phyloP scores from a whole-genome alignment of 208 protist genomes.

The Wallacemonas sp. region DNA sequence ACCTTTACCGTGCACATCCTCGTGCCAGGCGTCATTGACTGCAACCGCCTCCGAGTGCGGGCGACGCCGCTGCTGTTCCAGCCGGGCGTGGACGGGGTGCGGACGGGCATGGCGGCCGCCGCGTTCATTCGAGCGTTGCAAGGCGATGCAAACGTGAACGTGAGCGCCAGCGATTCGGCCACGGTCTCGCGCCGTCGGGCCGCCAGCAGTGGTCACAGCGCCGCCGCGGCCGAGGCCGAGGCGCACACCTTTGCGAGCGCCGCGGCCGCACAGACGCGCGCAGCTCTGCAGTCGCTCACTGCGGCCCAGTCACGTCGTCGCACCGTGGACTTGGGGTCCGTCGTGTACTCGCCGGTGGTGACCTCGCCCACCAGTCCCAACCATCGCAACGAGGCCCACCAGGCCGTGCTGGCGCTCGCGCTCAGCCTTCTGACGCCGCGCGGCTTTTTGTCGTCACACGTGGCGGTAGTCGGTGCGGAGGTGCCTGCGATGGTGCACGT shows the following conservation, averaged over 20 bases:
- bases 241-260: not conserved
- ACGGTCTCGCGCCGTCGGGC: not conserved
- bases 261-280: slow-evolving; percentile 11
- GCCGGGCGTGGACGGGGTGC: not conserved
- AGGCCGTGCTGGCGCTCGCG: slow-evolving; percentile 1
- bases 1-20: slow-evolving; percentile 63
- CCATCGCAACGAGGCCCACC: not conserved
- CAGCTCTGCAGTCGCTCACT: slow-evolving; percentile 8
- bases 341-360: not conserved
- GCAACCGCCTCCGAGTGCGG: slow-evolving; percentile 58
- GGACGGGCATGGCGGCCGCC: slow-evolving; percentile 25
- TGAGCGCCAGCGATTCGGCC: slow-evolving; percentile 1
- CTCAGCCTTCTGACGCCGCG: slow-evolving; percentile 20
- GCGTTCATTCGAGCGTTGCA: slow-evolving; percentile 19
- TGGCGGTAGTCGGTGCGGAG: slow-evolving; percentile 16
- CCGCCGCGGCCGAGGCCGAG: not conserved
- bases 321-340: not conserved
- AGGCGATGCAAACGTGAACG: not conserved
- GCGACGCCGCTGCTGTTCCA: slow-evolving; percentile 40
- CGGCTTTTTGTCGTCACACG: slow-evolving; percentile 20
- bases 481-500: slow-evolving; percentile 17
- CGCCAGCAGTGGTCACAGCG: not conserved
- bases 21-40: slow-evolving; percentile 65
- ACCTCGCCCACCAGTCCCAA: not conserved
- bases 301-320: not conserved